Evolutionary conservation across 2,329 filamentous ascomycete species (phyloP).

Genomic region (Cladophialophora exuberans): DNA sequence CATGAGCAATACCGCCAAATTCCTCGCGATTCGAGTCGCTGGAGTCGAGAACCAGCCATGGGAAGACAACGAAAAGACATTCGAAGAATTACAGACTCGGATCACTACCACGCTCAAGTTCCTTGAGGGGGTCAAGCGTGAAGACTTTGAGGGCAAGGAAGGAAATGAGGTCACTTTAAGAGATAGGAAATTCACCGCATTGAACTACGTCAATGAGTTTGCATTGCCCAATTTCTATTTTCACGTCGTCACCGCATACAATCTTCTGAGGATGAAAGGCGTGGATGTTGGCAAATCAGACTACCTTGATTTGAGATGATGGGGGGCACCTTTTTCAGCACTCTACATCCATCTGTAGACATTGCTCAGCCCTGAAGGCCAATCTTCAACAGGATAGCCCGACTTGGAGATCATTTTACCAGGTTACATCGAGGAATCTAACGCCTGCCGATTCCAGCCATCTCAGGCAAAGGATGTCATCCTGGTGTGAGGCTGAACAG

Average conservation of each 20-base stretch:
- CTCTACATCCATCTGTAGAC: too few species aligned
- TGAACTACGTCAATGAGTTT: conserved; percentile 54
- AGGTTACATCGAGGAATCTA: too few species aligned
- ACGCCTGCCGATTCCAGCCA: too few species aligned
- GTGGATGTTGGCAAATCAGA: conserved; percentile 65
- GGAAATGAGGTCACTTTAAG: conserved; percentile 44
- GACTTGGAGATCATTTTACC: too few species aligned
- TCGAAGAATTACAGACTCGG: conserved; percentile 53
- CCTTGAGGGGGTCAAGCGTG: conserved; percentile 48
- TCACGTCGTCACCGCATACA: conserved; percentile 63
- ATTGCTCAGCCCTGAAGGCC: too few species aligned
- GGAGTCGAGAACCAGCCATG: conserved; percentile 39
- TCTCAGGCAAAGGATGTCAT: too few species aligned
- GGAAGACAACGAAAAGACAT: conserved; percentile 52
- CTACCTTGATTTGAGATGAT: conserved; percentile 46
- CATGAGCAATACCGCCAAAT: conserved; percentile 47
- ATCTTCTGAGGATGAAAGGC: conserved; percentile 63
- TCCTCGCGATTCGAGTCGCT: conserved; percentile 44
- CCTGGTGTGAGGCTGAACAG: too few species aligned
- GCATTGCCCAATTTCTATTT: conserved; percentile 67
- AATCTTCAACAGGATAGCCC: too few species aligned
- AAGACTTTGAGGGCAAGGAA: conserved; percentile 49
- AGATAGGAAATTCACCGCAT: conserved; percentile 46
- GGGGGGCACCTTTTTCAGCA: too few species aligned
- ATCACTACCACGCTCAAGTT: conserved; percentile 53